Percentiles rank a stretch among this genome's conserved stretches.
phyloP scores from a whole-genome alignment of 2,329 filamentous ascomycete genomes.

The Xylaria sp. region DNA sequence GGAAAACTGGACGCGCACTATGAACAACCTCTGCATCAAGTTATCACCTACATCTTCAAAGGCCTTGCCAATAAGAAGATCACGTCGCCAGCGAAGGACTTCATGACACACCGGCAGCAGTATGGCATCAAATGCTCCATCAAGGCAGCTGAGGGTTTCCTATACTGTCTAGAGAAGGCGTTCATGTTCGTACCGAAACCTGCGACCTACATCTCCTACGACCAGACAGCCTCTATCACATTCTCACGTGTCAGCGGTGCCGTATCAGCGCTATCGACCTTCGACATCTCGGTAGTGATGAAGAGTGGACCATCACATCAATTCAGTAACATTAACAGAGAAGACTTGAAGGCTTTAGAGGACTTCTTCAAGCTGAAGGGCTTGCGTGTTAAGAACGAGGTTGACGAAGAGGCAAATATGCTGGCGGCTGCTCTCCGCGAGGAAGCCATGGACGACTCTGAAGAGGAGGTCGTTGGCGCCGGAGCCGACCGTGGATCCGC shows the following conservation, averaged over 20 bases:
- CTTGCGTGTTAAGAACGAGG: slow-evolving; percentile 97
- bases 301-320: slow-evolving; percentile 92
- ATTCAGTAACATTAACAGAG: slow-evolving; percentile 99
- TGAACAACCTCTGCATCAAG: slow-evolving; percentile 91
- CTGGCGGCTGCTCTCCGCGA: slow-evolving; percentile 86
- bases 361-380: slow-evolving; percentile 97
- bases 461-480: slow-evolving; percentile 78
- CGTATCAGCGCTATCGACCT: slow-evolving; percentile 92
- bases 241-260: slow-evolving; percentile 96
- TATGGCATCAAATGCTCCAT: slow-evolving; percentile 99
- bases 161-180: slow-evolving; percentile 97
- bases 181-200: slow-evolving; percentile 99
- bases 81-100: slow-evolving; percentile 92
- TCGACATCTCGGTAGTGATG: slow-evolving; percentile 93
- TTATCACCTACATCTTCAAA: slow-evolving; percentile 94
- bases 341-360: slow-evolving; percentile 96
- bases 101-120: slow-evolving; percentile 91
- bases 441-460: slow-evolving; percentile 83
- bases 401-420: slow-evolving; percentile 87
- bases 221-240: slow-evolving; percentile 89
- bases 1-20: slow-evolving; percentile 90
- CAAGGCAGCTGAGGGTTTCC: slow-evolving; percentile 97
- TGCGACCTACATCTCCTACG: slow-evolving; percentile 95
- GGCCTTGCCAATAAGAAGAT: slow-evolving; percentile 96
- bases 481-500: slow-evolving; percentile 86